These are phyloP conservation scores for Santalum album DNA, from an alignment of 164 flowering plant genomes.

Conservation along the genomic window DNA sequence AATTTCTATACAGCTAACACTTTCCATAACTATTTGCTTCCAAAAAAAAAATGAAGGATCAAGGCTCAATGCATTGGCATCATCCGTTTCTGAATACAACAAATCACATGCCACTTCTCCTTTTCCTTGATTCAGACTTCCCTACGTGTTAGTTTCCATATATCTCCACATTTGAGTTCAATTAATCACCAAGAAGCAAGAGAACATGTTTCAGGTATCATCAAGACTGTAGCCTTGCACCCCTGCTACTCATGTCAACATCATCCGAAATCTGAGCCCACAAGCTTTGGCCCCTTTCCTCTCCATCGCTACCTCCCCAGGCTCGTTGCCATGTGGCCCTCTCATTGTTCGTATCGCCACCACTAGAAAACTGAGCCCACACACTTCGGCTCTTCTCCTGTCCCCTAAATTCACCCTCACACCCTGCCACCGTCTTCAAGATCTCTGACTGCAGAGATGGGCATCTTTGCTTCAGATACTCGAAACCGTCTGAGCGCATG, in stretches of 20 bases:
- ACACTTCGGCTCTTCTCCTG: slow-evolving; percentile 63
- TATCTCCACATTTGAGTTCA: too few relatives aligned
- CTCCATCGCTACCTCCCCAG: slow-evolving; percentile 26
- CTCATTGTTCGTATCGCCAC: slow-evolving; percentile 59
- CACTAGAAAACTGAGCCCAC: slow-evolving; percentile 82
- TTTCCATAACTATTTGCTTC: too few relatives aligned
- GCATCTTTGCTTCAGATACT: slow-evolving; percentile 53
- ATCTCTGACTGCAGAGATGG: slow-evolving; percentile 69
- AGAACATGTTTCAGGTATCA: too few relatives aligned
- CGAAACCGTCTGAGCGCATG: slow-evolving; percentile 68
- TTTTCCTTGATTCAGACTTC: too few relatives aligned
- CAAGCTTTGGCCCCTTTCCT: slow-evolving; percentile 19
- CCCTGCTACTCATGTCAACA: slow-evolving; percentile 13
- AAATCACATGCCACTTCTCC: too few relatives aligned
- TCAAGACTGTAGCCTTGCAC: slow-evolving; percentile 23
- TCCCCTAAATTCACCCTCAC: slow-evolving; percentile 62
- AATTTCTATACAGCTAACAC: too few relatives aligned
- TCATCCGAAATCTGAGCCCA: slow-evolving; percentile 24
- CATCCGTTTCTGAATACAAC: too few relatives aligned
- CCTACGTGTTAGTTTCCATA: too few relatives aligned
- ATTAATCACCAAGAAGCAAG: too few relatives aligned
- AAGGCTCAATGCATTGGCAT: too few relatives aligned
- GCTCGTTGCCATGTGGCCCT: slow-evolving; percentile 66
- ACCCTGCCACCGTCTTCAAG: slow-evolving; percentile 70
- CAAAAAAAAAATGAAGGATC: too few relatives aligned